Evolutionary conservation across 2,329 filamentous ascomycete genomes (phyloP).

Genomic region (Pezicula carpinea): DNA sequence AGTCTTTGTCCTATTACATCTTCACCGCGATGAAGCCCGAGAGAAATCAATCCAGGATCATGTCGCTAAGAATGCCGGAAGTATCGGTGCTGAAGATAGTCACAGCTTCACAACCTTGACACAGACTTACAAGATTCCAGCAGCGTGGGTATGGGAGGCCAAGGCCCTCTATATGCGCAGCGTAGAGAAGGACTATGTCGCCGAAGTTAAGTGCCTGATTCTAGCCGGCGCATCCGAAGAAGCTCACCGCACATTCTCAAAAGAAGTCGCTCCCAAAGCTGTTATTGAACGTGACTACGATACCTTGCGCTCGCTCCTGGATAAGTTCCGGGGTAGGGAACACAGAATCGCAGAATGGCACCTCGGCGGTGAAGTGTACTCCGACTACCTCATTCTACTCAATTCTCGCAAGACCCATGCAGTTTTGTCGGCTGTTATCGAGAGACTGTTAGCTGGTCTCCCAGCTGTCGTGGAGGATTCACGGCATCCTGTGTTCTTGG

Average conservation of each 20-base stretch:
- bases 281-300: slow-evolving; percentile 80
- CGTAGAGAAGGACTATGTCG: slow-evolving; percentile 60
- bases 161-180: slow-evolving; percentile 79
- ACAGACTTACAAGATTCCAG: slow-evolving; percentile 64
- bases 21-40: slow-evolving; percentile 60
- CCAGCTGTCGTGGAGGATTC: slow-evolving; percentile 40
- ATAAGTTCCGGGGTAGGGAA: slow-evolving; percentile 62
- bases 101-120: slow-evolving; percentile 55
- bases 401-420: slow-evolving; percentile 36
- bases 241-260: slow-evolving; percentile 78
- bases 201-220: slow-evolving; percentile 76
- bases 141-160: slow-evolving; percentile 79
- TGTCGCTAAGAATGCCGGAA: slow-evolving; percentile 65
- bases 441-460: slow-evolving; percentile 52
- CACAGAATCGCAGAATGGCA: slow-evolving; percentile 68
- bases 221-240: slow-evolving; percentile 71
- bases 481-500: slow-evolving; percentile 39
- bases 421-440: slow-evolving; percentile 43
- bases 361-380: slow-evolving; percentile 75
- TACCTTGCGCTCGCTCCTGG: slow-evolving; percentile 62
- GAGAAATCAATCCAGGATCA: slow-evolving; percentile 67
- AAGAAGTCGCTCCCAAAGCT: slow-evolving; percentile 73
- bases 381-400: slow-evolving; percentile 51
- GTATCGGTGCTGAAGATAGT: slow-evolving; percentile 56
- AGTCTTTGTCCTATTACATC: slow-evolving; percentile 72